Evolutionary conservation across 1,139 yeast species (phyloP).

Genomic region (Kodamaea arcana): DNA sequence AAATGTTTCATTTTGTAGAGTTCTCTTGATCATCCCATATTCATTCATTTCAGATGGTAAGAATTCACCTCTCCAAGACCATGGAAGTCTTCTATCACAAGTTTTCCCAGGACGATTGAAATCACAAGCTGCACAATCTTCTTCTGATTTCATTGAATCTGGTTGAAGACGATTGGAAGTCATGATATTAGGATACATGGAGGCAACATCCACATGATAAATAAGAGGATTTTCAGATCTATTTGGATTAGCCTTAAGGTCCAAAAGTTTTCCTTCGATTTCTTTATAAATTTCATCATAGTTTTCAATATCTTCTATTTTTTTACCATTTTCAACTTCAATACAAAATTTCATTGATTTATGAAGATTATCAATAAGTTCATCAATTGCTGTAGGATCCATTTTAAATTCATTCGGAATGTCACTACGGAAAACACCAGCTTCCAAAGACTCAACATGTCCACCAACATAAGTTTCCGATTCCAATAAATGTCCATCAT

Average conservation of each 20-base stretch:
- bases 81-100: constrained; percentile 86
- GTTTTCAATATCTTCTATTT: constrained; percentile 71
- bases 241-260: constrained; percentile 56
- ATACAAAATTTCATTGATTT: constrained; percentile 78
- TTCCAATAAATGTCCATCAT: constrained; percentile 88
- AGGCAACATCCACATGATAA: constrained; percentile 97
- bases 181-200: constrained; percentile 99
- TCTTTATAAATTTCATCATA: constrained; percentile 67
- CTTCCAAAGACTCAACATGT: constrained; percentile 95
- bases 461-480: constrained; percentile 99
- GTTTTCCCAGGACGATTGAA: constrained; percentile 91
- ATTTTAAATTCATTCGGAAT: constrained; percentile 69
- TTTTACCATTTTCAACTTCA: constrained; percentile 74
- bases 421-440: constrained; percentile 95
- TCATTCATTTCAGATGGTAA: constrained; percentile 91
- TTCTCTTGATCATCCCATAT: constrained; percentile 82
- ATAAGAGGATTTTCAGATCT: constrained; percentile 80
- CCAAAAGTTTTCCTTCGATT: constrained; percentile 52
- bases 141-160: constrained; percentile 93
- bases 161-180: constrained; percentile 96
- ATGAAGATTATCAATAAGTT: constrained; percentile 67
- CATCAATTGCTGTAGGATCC: constrained; percentile 82
- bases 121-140: constrained; percentile 96
- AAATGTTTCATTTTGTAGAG: constrained; percentile 74
- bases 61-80: constrained; percentile 99